phyloP scores from a whole-genome alignment of 2,329 filamentous ascomycete species.

The Ascomycota sp. region DNA sequence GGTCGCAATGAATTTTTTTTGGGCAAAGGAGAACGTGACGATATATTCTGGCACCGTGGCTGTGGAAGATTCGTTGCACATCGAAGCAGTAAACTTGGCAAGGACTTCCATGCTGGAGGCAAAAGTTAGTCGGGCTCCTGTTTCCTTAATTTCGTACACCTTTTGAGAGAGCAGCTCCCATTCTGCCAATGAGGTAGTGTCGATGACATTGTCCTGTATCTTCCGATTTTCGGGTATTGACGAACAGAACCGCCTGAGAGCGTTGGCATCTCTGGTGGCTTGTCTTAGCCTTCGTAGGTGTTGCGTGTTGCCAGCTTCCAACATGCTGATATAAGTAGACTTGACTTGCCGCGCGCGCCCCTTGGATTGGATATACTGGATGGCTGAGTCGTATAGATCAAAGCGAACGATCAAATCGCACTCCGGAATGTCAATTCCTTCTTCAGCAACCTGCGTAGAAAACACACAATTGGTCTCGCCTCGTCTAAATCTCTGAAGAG shows the following conservation, averaged over 20 bases:
- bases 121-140: slow-evolving; percentile 61
- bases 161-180: slow-evolving; percentile 15
- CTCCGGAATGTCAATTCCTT: slow-evolving; percentile 44
- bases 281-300: slow-evolving; percentile 36
- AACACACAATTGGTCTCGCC: slow-evolving; percentile 41
- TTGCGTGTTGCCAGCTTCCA: slow-evolving; percentile 43
- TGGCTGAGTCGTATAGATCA: slow-evolving; percentile 71
- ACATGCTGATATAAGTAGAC: slow-evolving; percentile 69
- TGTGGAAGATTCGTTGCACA: slow-evolving; percentile 17
- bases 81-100: slow-evolving; percentile 46
- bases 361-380: slow-evolving; percentile 83
- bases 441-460: slow-evolving; percentile 43
- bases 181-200: slow-evolving; percentile 3
- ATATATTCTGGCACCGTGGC: slow-evolving; percentile 34
- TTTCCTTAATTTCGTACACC: slow-evolving; percentile 36
- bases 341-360: slow-evolving; percentile 59
- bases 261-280: slow-evolving; percentile 33
- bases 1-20: slow-evolving; percentile 48
- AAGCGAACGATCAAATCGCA: slow-evolving; percentile 53
- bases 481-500: slow-evolving; percentile 40
- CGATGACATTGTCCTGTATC: slow-evolving; percentile 8
- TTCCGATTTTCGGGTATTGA: slow-evolving; percentile 52
- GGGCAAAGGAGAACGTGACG: slow-evolving; percentile 22
- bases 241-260: slow-evolving; percentile 55
- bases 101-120: slow-evolving; percentile 50